These are phyloP conservation scores for Boletellus deceptivus DNA, from an alignment of 1,284 basidiomycete species.

Conservation along the genomic window DNA sequence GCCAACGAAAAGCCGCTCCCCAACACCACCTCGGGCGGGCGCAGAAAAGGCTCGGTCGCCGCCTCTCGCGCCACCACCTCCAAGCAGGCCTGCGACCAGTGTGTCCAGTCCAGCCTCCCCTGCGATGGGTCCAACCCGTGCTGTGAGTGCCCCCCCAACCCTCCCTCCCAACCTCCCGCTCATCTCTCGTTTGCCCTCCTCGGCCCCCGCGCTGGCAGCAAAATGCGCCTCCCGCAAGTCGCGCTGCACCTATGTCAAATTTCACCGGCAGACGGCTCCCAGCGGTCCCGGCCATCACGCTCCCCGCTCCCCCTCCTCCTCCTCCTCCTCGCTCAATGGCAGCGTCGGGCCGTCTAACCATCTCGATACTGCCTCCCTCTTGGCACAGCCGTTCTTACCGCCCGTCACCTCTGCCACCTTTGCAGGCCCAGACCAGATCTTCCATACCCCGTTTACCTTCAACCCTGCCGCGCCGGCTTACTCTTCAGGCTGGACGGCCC, in stretches of 20 bases:
- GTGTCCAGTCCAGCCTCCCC: conserved; percentile 75
- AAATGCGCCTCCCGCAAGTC: conserved; percentile 76
- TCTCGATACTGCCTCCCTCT: conserved; percentile 40
- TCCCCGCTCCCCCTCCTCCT: conserved; percentile 28
- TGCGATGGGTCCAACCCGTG: conserved; percentile 84
- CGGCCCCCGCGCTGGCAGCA: conserved; percentile 40
- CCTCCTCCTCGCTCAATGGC: conserved; percentile 19
- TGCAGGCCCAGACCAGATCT: conserved; percentile 29
- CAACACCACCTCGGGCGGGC: conserved; percentile 28
- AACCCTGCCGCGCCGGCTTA: conserved; percentile 20
- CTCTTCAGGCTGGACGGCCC: conserved; percentile 12
- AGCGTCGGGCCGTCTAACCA: conserved; percentile 10
- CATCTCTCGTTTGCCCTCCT: not conserved
- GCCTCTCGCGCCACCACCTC: conserved; percentile 70
- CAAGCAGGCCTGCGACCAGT: conserved; percentile 84
- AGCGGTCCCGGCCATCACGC: conserved; percentile 64
- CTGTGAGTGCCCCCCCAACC: conserved; percentile 43
- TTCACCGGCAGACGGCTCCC: conserved; percentile 78
- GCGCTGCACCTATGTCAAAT: conserved; percentile 82
- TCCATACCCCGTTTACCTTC: conserved; percentile 38
- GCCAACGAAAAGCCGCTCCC: conserved; percentile 64
- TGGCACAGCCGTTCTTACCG: conserved; percentile 28
- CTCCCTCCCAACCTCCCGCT: conserved; percentile 4
- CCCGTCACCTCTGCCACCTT: conserved; percentile 20
- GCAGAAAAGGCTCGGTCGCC: conserved; percentile 59